Base-by-base conservation (phyloP, 2,329 filamentous ascomycete genomes). In the Pyrenochaeta sp. region DNA sequence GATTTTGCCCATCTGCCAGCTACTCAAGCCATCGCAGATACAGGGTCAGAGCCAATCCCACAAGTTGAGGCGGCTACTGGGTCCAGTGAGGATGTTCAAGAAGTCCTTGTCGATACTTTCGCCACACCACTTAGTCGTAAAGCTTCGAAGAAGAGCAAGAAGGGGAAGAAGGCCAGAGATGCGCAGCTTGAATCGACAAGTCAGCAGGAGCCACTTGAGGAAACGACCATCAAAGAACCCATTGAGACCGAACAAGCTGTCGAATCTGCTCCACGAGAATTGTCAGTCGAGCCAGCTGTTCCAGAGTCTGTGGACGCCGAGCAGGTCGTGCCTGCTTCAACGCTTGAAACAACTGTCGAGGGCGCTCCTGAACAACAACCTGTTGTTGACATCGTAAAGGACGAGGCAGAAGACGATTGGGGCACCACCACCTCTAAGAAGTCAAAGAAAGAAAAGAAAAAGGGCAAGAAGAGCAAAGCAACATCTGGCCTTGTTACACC, bases 101-200 rank as follows among this genome's bases (percentile, higher is more conserved):
- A 35, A 15, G 19, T 21, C 13, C 28, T 37, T 30, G 35, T 32
- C 2, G 41, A 48, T 14, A 35, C 45, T 22, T 17, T 34, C 7
- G 44, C 34, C 36, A 39, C 42, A 22, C 40, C 39, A 10, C 26
- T 47, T 6, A 53, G 38, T 40, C 55, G 55, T 40, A 64, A 63
- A 44, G 27, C 45, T 35, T 61, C 56, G 14, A 68, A 69, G 53
- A 72, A 72, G 38, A 54, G 48, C 13, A 71, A 69, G 52, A 70
- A 67, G 31, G 58, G 37, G 7, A 68, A 65, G 53, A 67, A 65
- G 32, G 46, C 42, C 3, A 57, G 62, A 31, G 57, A 60, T 9
- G 31, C 27, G 6, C 21, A 17, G 28, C 14, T n/a, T 4, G 14
- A 23, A 11, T 19, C 9, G 21, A 4, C 37, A 44, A 11, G 14